Conservation (phyloP, 805 yeast genomes). For the Candida krabiensis region DNA sequence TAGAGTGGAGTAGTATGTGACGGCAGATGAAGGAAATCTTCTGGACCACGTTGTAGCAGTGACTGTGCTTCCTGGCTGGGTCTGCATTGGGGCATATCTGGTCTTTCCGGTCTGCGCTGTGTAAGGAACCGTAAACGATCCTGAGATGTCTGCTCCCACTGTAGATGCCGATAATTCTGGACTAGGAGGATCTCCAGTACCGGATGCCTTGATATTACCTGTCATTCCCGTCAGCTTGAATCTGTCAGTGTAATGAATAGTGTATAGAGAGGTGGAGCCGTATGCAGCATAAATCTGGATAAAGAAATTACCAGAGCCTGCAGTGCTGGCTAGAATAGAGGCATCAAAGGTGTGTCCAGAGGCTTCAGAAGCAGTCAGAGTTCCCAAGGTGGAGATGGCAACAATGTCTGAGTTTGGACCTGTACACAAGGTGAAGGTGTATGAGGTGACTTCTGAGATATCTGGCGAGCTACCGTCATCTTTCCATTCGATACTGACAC, state of each 20-base stretch:
- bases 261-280: constrained; percentile 39
- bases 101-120: constrained; percentile 74
- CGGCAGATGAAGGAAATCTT: constrained; percentile 66
- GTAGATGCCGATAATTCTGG: constrained; percentile 39
- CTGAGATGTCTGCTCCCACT: constrained; percentile 40
- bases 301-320: constrained; percentile 67
- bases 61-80: constrained; percentile 73
- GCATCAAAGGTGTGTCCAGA: constrained; percentile 41
- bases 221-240: constrained; percentile 70
- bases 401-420: constrained; percentile 57
- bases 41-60: constrained; percentile 68
- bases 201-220: constrained; percentile 57
- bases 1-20: constrained; percentile 54
- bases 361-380: constrained; percentile 32
- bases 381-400: constrained; percentile 35
- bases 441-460: constrained; percentile 41
- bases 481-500: constrained; percentile 52
- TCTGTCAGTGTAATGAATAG: constrained; percentile 68
- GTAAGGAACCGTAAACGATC: constrained; percentile 69
- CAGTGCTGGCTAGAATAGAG: constrained; percentile 40
- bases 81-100: constrained; percentile 91
- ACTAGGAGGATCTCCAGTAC: constrained; percentile 46
- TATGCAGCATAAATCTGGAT: constrained; percentile 63
- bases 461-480: constrained; percentile 53
- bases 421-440: constrained; percentile 62